Conservation (phyloP, 108 stramenopile genomes). For the Skeletonema tropicum region DNA sequence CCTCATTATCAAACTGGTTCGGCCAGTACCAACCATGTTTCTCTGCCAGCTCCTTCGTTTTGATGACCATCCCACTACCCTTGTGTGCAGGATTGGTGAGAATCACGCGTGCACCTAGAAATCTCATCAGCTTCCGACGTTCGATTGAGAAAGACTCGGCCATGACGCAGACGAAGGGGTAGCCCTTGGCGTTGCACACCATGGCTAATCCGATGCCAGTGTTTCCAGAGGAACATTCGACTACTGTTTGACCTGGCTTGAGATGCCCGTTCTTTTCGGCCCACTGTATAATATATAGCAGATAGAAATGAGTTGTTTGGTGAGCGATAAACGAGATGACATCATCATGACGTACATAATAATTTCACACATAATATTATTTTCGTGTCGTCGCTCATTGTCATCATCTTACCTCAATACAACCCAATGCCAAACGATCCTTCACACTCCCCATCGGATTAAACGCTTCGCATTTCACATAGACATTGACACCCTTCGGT, state of each 20-base stretch:
- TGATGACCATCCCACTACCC: constrained; percentile 29
- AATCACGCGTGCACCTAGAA: constrained; percentile 51
- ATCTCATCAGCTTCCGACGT: constrained; percentile 43
- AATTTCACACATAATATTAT: too few species aligned
- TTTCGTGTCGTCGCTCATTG: too few species aligned
- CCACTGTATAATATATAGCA: constrained; percentile 34
- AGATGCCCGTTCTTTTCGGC: constrained; percentile 86
- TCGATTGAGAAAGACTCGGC: constrained; percentile 55
- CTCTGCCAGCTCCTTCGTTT: constrained; percentile 50
- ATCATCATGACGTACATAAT: too few species aligned
- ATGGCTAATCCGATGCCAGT: constrained; percentile 84
- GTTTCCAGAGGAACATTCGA: constrained; percentile 88
- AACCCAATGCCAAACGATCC: constrained; percentile 77
- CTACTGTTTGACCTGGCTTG: constrained; percentile 76
- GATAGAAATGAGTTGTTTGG: too few species aligned
- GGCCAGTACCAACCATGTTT: constrained; percentile 39
- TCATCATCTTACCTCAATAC: constrained; percentile 70
- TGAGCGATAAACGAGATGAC: too few species aligned
- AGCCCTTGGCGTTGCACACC: constrained; percentile 78
- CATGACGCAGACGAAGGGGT: constrained; percentile 68
- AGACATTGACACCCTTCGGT: constrained; percentile 50
- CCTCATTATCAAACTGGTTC: constrained; percentile 90
- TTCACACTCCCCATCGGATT: constrained; percentile 85
- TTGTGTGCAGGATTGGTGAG: constrained; percentile 37
- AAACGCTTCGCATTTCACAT: constrained; percentile 69